These are phyloP conservation scores for Plectranthus barbatus DNA, from an alignment of 257 asterid genomes.

Conservation along the genomic window DNA sequence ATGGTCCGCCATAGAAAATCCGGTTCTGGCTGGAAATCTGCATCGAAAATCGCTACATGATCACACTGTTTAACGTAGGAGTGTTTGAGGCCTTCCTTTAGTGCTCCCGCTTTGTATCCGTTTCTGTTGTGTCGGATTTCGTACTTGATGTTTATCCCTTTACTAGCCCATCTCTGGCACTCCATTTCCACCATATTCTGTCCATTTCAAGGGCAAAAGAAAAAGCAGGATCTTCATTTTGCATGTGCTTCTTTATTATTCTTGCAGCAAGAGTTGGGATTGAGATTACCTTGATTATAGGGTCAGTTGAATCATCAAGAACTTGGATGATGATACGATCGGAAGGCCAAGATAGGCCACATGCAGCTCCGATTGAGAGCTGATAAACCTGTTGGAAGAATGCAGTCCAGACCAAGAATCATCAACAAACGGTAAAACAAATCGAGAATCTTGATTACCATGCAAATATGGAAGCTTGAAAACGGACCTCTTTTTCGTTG, in stretches of 20 bases:
- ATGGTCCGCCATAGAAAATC: constrained; percentile 79
- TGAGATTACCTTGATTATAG: constrained; percentile 41
- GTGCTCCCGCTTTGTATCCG: constrained; percentile 96
- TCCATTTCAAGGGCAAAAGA: background rate
- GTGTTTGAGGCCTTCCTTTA: constrained; percentile 69
- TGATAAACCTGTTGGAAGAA: constrained; percentile 53
- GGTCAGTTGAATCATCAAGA: constrained; percentile 93
- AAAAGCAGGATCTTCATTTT: background rate
- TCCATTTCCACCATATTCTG: constrained; percentile 80
- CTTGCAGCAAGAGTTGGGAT: background rate
- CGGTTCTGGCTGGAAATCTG: constrained; percentile 94
- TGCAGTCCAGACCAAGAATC: background rate
- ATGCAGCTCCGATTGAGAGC: constrained; percentile 94
- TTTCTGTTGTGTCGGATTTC: constrained; percentile 80
- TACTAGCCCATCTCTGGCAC: constrained; percentile 90
- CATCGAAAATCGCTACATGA: constrained; percentile 79
- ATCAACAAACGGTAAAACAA: background rate
- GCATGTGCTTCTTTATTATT: background rate
- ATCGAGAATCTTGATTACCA: background rate
- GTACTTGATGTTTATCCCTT: constrained; percentile 86
- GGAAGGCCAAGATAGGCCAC: constrained; percentile 93
- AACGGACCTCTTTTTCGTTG: constrained; percentile 79
- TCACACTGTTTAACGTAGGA: constrained; percentile 76
- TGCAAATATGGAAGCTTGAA: background rate
- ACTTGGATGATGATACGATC: constrained; percentile 80